These are phyloP conservation scores for Arthrobotrys sinensis DNA, from an alignment of 2,329 filamentous ascomycete species.

Conservation along the genomic window DNA sequence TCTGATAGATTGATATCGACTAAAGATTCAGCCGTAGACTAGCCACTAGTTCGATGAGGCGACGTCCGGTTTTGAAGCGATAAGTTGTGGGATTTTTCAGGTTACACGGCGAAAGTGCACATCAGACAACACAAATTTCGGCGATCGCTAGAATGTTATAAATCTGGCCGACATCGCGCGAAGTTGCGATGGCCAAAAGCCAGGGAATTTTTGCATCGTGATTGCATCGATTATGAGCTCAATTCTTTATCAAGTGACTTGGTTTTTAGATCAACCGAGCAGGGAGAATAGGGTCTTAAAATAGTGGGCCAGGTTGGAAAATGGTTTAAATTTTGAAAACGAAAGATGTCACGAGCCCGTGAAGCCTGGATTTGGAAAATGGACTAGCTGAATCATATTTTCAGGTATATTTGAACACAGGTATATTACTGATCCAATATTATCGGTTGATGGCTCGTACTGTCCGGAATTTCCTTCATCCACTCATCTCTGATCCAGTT, in stretches of 20 bases:
- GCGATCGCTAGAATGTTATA: background rate
- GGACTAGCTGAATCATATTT: no score
- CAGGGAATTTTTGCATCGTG: conserved; percentile 2
- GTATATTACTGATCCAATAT: no score
- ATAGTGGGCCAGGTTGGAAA: background rate
- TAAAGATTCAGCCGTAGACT: background rate
- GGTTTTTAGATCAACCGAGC: conserved; percentile 3
- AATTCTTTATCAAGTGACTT: background rate
- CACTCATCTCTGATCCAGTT: conserved; percentile 24
- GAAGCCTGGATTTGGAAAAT: background rate
- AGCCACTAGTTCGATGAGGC: background rate
- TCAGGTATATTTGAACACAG: no score
- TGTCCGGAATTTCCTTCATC: background rate
- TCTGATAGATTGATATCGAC: background rate
- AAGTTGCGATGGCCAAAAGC: conserved; percentile 6
- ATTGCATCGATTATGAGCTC: background rate
- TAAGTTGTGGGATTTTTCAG: background rate
- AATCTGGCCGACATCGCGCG: background rate
- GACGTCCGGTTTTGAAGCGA: no score
- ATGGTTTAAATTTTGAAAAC: background rate
- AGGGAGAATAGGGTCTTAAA: background rate
- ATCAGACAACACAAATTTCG: background rate
- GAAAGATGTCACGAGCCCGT: conserved; percentile 2
- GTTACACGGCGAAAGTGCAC: no score
- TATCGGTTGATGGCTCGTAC: background rate